These are phyloP conservation scores for Drechslerella stenobrocha DNA, from an alignment of 2,329 filamentous ascomycete species.

Conservation along the genomic window DNA sequence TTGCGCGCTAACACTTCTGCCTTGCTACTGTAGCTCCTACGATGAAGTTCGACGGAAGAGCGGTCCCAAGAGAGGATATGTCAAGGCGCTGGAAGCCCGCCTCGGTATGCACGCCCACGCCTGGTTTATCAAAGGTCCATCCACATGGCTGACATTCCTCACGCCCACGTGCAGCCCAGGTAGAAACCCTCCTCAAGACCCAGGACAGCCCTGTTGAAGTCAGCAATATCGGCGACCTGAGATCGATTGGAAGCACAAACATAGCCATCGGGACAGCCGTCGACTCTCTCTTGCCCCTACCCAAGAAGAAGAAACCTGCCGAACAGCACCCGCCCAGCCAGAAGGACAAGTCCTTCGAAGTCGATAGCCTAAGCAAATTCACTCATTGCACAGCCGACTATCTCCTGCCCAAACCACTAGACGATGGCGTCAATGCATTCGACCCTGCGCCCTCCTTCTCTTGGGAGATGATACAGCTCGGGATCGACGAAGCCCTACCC, in stretches of 20 bases:
- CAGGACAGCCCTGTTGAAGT: constrained; percentile 60
- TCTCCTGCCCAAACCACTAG: constrained; percentile 61
- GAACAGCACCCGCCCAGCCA: constrained; percentile 5
- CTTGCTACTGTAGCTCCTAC: constrained; percentile 63
- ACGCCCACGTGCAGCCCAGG: constrained; percentile 68
- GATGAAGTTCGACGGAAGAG: constrained; percentile 93
- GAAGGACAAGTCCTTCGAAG: constrained; percentile 45
- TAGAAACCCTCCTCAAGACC: constrained; percentile 84
- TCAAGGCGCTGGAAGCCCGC: constrained; percentile 89
- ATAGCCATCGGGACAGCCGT: constrained; percentile 28
- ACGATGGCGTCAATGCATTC: constrained; percentile 65
- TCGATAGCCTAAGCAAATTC: constrained; percentile 25
- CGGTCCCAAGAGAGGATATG: constrained; percentile 89
- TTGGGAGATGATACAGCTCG: constrained; percentile 84
- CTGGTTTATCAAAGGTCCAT: constrained; percentile 11
- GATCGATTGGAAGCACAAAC: constrained; percentile 18
- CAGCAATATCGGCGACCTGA: constrained; percentile 37
- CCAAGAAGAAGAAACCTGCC: constrained; percentile 20
- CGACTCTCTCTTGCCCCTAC: constrained; percentile 22
- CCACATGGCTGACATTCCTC: constrained; percentile 49
- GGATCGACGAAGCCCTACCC: constrained; percentile 79
- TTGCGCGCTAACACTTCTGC: constrained; percentile 20
- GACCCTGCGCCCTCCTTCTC: constrained; percentile 65
- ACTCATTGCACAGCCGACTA: constrained; percentile 49
- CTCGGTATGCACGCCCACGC: constrained; percentile 67